phyloP scores from a whole-genome alignment of 495 filamentous ascomycete species.

The Neurospora cerealis region DNA sequence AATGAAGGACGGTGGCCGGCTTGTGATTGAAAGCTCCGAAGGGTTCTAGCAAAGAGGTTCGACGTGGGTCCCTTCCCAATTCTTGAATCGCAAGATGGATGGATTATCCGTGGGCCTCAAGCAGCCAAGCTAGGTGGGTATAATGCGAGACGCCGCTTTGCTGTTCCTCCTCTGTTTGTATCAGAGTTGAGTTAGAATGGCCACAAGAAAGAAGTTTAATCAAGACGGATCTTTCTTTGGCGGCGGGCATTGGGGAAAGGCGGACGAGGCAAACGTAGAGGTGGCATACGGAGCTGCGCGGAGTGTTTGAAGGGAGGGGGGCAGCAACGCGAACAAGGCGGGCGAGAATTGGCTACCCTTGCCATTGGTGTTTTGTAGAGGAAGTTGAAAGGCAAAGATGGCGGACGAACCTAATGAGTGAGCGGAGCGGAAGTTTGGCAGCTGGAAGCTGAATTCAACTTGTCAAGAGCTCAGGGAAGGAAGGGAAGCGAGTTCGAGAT shows the following conservation, averaged over 20 bases:
- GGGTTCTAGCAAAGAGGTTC: neutral
- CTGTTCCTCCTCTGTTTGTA: neutral
- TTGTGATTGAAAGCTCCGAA: neutral
- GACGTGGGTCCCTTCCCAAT: neutral
- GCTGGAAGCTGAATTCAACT: neutral
- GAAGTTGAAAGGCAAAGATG: neutral
- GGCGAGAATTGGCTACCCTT: neutral
- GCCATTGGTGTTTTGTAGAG: neutral
- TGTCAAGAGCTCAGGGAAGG: neutral
- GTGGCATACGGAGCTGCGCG: neutral
- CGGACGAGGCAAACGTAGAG: neutral
- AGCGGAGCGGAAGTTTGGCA: neutral
- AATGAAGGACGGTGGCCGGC: neutral
- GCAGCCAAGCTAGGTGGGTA: neutral
- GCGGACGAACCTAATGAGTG: neutral
- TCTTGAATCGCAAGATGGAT: neutral
- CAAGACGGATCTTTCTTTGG: neutral
- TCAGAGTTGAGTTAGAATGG: neutral
- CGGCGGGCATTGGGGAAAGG: neutral
- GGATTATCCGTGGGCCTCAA: neutral
- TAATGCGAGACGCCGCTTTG: neutral
- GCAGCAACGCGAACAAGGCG: neutral
- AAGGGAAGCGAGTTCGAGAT: neutral
- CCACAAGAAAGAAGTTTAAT: neutral
- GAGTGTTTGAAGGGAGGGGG: neutral